phyloP scores from a whole-genome alignment of 495 filamentous ascomycete genomes.

The Paragyromitra xinjiangensis region DNA sequence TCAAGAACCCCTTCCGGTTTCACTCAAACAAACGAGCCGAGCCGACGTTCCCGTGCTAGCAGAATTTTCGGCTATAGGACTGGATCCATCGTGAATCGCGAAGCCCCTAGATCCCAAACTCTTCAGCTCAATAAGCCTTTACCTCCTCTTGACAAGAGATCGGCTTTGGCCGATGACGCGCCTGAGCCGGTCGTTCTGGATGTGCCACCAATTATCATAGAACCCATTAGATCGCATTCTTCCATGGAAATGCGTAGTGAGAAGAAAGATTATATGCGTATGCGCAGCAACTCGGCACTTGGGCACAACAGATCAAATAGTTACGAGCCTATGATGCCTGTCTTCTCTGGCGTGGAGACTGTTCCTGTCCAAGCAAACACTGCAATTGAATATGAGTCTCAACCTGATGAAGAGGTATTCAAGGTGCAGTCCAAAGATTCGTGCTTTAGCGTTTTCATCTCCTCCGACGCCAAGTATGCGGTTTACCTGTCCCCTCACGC shows the following conservation, averaged over 20 bases:
- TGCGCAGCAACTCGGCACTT: slow-evolving; percentile 33
- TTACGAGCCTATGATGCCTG: slow-evolving; percentile 40
- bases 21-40: slow-evolving; percentile 13
- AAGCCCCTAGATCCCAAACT: slow-evolving; percentile 34
- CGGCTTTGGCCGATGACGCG: slow-evolving; percentile 46
- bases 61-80: slow-evolving; percentile 40
- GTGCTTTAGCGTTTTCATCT: slow-evolving; percentile 51
- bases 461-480: slow-evolving; percentile 50
- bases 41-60: slow-evolving; percentile 42
- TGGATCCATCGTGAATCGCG: slow-evolving; percentile 18
- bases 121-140: slow-evolving; percentile 55
- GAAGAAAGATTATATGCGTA: slow-evolving; percentile 39
- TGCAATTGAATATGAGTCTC: slow-evolving; percentile 47
- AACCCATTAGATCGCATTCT: slow-evolving; percentile 51
- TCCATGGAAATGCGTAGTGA: slow-evolving; percentile 50
- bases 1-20: slow-evolving; percentile 43
- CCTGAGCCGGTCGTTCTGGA: slow-evolving; percentile 43
- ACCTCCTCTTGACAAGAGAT: slow-evolving; percentile 43
- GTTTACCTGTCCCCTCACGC: slow-evolving; percentile 53
- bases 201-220: slow-evolving; percentile 36
- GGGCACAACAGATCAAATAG: slow-evolving; percentile 46
- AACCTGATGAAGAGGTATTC: slow-evolving; percentile 50
- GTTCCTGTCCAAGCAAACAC: slow-evolving; percentile 39
- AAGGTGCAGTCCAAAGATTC: slow-evolving; percentile 55
- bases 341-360: slow-evolving; percentile 47